These are phyloP conservation scores for Pinus taeda DNA, from an alignment of 75 land plant species.

Conservation along the genomic window DNA sequence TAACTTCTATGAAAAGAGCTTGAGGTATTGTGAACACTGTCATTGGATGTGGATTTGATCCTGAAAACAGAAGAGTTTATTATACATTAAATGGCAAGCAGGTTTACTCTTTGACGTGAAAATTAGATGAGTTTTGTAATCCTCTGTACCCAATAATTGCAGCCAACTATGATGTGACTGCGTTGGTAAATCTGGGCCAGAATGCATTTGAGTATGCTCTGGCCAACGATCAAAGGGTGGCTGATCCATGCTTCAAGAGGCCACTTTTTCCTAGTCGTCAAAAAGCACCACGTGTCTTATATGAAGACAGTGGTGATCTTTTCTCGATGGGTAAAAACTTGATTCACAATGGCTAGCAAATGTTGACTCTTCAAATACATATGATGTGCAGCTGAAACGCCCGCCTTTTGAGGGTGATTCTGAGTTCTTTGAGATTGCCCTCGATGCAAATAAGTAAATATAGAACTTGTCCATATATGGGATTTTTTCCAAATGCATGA, in stretches of 20 bases:
- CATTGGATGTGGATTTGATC: slow-evolving; percentile 88
- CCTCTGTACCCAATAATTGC: slow-evolving; percentile 73
- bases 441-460: slow-evolving; percentile 15
- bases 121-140: slow-evolving; percentile 37
- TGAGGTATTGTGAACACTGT: slow-evolving; percentile 58
- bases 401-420: slow-evolving; percentile 27
- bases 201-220: slow-evolving; percentile 49
- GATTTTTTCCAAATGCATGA: background rate
- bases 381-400: background rate
- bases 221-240: slow-evolving; percentile 52
- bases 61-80: slow-evolving; percentile 55
- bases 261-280: background rate
- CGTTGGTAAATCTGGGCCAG: slow-evolving; percentile 75
- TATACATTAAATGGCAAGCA: slow-evolving; percentile 73
- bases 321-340: slow-evolving; percentile 70
- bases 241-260: slow-evolving; percentile 41
- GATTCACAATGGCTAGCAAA: slow-evolving; percentile 34
- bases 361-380: slow-evolving; percentile 5
- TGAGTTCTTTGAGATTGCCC: slow-evolving; percentile 53
- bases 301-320: slow-evolving; percentile 63
- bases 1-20: background rate
- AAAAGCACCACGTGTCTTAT: background rate
- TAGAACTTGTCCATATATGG: background rate
- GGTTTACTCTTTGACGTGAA: slow-evolving; percentile 41
- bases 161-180: slow-evolving; percentile 53